phyloP scores from a whole-genome alignment of 169 alveolate genomes.

The Blepharisma undulans region DNA sequence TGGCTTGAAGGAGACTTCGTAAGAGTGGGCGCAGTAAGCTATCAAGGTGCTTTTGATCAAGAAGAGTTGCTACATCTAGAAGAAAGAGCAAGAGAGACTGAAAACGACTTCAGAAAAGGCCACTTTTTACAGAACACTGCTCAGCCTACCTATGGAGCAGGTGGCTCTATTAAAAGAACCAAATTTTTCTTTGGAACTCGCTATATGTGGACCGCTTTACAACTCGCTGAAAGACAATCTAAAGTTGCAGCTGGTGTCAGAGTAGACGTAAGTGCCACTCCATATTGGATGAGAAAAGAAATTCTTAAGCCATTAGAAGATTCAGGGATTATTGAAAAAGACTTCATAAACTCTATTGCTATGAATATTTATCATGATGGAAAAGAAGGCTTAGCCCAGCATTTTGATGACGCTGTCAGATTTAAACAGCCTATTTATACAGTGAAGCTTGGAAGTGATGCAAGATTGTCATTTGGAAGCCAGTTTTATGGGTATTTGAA shows the following conservation, averaged over 20 bases:
- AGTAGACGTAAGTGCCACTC: constrained; percentile 69
- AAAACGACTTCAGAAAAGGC: constrained; percentile 43
- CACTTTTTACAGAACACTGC: constrained; percentile 72
- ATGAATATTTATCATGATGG: constrained; percentile 82
- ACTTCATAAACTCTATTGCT: constrained; percentile 74
- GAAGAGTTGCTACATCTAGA: constrained; percentile 66
- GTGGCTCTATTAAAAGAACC: constrained; percentile 65
- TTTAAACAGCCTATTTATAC: constrained; percentile 80
- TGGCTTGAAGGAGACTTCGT: constrained; percentile 39
- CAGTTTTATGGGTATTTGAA: constrained; percentile 76
- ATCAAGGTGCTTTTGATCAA: constrained; percentile 59
- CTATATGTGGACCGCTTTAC: constrained; percentile 74
- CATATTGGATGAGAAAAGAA: constrained; percentile 62
- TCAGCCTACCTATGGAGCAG: constrained; percentile 54
- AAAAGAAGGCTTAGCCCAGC: constrained; percentile 80
- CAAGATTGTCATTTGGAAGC: constrained; percentile 77
- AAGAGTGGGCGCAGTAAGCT: constrained; percentile 61
- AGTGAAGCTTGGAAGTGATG: constrained; percentile 68
- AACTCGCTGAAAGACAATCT: constrained; percentile 69
- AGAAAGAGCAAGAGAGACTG: constrained; percentile 51
- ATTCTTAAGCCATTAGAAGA: constrained; percentile 54
- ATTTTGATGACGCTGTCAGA: constrained; percentile 83
- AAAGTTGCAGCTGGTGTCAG: constrained; percentile 80
- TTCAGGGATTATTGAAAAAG: constrained; percentile 52
- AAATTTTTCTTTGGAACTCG: constrained; percentile 79